Conservation (phyloP, 2,329 filamentous ascomycete genomes). For the Clonostachys solani region DNA sequence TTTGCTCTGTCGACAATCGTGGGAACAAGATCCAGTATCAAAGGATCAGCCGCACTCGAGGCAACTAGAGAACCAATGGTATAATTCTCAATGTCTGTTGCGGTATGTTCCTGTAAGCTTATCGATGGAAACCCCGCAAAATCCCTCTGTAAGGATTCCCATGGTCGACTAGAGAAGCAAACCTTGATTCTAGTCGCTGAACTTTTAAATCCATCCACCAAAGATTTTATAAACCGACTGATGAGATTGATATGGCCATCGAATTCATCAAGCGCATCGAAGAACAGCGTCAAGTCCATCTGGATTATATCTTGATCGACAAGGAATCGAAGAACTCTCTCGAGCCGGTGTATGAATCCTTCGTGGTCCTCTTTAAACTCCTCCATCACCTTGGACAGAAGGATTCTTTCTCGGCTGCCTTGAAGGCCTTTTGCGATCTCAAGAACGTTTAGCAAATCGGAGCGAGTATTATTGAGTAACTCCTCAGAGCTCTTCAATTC, state of each 20-base stretch:
- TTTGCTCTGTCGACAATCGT: not conserved
- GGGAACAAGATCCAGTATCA: not conserved
- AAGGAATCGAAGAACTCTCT: not conserved
- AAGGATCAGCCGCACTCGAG: not conserved
- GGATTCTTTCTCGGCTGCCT: too few relatives aligned
- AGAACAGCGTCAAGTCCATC: not conserved
- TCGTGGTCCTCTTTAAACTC: too few relatives aligned
- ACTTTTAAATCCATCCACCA: not conserved
- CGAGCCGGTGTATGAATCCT: not conserved
- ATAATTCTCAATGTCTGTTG: not conserved
- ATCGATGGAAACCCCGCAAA: not conserved
- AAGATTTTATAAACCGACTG: not conserved
- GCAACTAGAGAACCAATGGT: not conserved
- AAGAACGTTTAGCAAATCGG: too few relatives aligned
- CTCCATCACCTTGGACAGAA: too few relatives aligned
- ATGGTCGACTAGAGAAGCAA: conserved; percentile 1
- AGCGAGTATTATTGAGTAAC: too few relatives aligned
- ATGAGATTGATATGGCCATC: not conserved
- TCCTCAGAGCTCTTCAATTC: too few relatives aligned
- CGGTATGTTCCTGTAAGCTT: not conserved
- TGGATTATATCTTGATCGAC: not conserved
- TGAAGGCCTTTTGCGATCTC: too few relatives aligned
- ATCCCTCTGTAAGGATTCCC: not conserved
- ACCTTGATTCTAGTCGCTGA: not conserved
- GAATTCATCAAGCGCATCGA: conserved; percentile 1